These are phyloP conservation scores for Lactuca saligna DNA, from an alignment of 129 eudicot genomes.

Conservation along the genomic window DNA sequence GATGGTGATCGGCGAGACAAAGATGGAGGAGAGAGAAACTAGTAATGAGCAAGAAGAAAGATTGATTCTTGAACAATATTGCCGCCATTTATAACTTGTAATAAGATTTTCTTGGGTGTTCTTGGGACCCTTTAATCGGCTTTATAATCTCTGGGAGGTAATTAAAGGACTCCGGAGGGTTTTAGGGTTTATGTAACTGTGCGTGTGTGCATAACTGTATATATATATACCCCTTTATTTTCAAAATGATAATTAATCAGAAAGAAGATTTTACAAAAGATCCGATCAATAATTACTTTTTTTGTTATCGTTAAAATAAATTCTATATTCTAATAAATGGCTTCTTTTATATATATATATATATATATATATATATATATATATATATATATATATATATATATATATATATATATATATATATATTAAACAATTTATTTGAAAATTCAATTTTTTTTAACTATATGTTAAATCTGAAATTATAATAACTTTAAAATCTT, in stretches of 20 bases:
- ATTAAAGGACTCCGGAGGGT: neutral
- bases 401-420: no score
- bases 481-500: no score
- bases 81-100: constrained; percentile 22
- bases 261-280: neutral
- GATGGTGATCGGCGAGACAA: constrained; percentile 25
- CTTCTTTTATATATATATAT: no score
- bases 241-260: neutral
- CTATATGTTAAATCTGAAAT: no score
- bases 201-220: no score
- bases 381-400: no score
- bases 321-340: no score
- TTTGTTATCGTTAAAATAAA: no score
- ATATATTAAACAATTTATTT: no score
- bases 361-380: no score
- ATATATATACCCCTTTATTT: neutral
- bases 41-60: constrained; percentile 32
- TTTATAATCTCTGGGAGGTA: constrained; percentile 9
- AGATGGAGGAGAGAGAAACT: constrained; percentile 31
- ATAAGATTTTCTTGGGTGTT: neutral
- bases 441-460: no score
- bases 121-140: neutral
- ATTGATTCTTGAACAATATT: constrained; percentile 29
- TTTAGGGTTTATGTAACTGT: neutral
- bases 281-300: no score